Evolutionary conservation across 495 filamentous ascomycete species (phyloP), one percentile per base, ranked within the genome.

Genomic region (Emericellopsis terricola): DNA sequence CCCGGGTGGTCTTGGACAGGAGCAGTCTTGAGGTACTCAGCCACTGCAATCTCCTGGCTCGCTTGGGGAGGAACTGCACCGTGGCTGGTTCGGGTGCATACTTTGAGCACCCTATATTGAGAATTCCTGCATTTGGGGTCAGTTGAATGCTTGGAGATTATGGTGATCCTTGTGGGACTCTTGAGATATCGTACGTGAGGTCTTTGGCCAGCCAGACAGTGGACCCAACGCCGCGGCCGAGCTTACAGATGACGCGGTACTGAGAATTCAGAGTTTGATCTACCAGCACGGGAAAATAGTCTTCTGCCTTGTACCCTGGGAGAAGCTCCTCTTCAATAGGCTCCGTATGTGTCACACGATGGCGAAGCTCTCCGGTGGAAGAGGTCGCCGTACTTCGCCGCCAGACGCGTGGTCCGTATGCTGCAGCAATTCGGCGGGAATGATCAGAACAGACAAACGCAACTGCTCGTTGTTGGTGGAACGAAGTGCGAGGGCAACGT

Each of bases 161-260:
- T 8, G n/a, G n/a, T 27, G 23, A 27, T 8, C 7, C 7, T n/a
- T 27, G 8, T 8, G 23, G 23, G 23, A n/a, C n/a, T n/a, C 6
- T 26, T 26, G 6, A 26, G 23, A 6, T 30, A 5, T 30, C 56
- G 45, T 51, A 55, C 56, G 51, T 42, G 1, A 57, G 41, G 48
- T 61, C 52, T 15, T 39, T 45, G n/a, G 46, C 49, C n/a, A 62
- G 45, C 58, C 53, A 67, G 15, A 60, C 52, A 4, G 59, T 67
- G n/a, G 60, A 64, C 18, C 34, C 45, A 7, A 46, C 43, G 2
- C 59, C 61, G 45, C 41, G 62, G 10, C 60, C 59, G 19, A 68
- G 41, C 41, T 68, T 64, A 13, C 43, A 50, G 8, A 55, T 28
- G 5, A 59, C 43, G 32, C 58, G 52, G 34, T 60, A 64, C 35